Percentiles rank a stretch among this genome's conserved stretches.
These are phyloP conservation scores for Trichaptum fuscoviolaceum DNA, from an alignment of 768 basidiomycete species.

Conservation along the genomic window DNA sequence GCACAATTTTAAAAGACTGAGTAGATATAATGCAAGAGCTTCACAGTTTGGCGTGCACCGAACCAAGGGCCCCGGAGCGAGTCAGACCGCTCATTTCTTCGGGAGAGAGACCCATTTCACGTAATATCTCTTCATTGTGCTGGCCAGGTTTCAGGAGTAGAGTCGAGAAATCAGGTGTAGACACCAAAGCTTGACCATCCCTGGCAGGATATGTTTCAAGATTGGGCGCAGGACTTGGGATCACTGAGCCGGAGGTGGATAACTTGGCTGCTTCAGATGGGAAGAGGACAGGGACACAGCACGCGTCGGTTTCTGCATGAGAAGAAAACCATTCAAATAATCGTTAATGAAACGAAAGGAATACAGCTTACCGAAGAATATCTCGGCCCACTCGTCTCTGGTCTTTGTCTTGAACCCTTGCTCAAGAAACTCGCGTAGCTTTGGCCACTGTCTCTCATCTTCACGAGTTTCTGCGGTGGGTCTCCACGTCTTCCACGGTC, in stretches of 20 bases:
- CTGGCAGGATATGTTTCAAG: slow-evolving; percentile 29
- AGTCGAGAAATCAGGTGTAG: neutral
- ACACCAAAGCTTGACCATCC: slow-evolving; percentile 11
- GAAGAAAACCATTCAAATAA: neutral
- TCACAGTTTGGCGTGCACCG: neutral
- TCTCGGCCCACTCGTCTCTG: slow-evolving; percentile 62
- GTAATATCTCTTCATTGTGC: slow-evolving; percentile 50
- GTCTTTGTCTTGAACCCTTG: slow-evolving; percentile 56
- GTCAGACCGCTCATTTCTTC: slow-evolving; percentile 34
- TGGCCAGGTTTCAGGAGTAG: slow-evolving; percentile 38
- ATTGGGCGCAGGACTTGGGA: slow-evolving; percentile 51
- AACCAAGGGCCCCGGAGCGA: slow-evolving; percentile 43
- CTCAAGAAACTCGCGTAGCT: slow-evolving; percentile 49
- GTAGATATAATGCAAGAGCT: neutral
- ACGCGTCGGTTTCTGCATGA: slow-evolving; percentile 60
- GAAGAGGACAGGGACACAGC: slow-evolving; percentile 62
- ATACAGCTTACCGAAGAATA: slow-evolving; percentile 54
- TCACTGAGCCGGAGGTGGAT: slow-evolving; percentile 27
- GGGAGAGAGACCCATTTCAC: slow-evolving; percentile 45
- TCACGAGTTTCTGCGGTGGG: slow-evolving; percentile 43
- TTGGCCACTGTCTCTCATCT: slow-evolving; percentile 50
- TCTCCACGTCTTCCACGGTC: slow-evolving; percentile 43
- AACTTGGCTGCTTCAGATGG: slow-evolving; percentile 53
- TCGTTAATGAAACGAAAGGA: neutral
- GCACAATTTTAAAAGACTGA: neutral